phyloP scores from a whole-genome alignment of 1,139 yeast genomes.

The Waltiozyma sp. region DNA sequence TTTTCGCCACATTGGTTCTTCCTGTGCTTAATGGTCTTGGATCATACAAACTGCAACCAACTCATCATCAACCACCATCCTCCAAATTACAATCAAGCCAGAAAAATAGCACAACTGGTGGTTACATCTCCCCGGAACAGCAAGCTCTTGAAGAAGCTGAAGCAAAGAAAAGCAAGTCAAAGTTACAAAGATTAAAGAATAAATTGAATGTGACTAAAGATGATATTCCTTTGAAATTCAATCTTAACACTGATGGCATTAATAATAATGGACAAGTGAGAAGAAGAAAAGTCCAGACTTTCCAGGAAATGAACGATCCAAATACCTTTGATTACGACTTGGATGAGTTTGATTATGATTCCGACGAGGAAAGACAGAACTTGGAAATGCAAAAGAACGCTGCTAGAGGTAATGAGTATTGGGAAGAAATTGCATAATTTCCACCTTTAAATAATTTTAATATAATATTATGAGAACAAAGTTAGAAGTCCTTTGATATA shows the following conservation, averaged over 20 bases:
- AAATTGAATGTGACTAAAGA: conserved; percentile 10
- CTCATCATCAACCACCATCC: not conserved
- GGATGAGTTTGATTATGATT: conserved; percentile 15
- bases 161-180: conserved; percentile 5
- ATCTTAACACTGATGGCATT: conserved; percentile 1
- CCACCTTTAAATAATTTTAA: no score
- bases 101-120: conserved; percentile 3
- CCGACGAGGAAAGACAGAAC: conserved; percentile 7
- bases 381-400: conserved; percentile 6
- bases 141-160: conserved; percentile 6
- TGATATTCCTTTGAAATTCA: conserved; percentile 15
- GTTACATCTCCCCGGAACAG: conserved; percentile 18
- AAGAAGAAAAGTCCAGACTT: conserved; percentile 6
- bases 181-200: conserved; percentile 6
- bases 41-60: conserved; percentile 6
- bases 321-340: conserved; percentile 17
- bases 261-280: conserved; percentile 5
- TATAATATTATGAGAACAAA: no score
- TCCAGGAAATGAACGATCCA: conserved; percentile 10
- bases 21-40: conserved; percentile 16
- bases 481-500: no score
- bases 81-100: not conserved
- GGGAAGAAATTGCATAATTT: conserved; percentile 14
- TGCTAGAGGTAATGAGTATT: conserved; percentile 11
- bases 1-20: conserved; percentile 9